phyloP scores from a whole-genome alignment of 331 rosid species.

The Malus hybrid region DNA sequence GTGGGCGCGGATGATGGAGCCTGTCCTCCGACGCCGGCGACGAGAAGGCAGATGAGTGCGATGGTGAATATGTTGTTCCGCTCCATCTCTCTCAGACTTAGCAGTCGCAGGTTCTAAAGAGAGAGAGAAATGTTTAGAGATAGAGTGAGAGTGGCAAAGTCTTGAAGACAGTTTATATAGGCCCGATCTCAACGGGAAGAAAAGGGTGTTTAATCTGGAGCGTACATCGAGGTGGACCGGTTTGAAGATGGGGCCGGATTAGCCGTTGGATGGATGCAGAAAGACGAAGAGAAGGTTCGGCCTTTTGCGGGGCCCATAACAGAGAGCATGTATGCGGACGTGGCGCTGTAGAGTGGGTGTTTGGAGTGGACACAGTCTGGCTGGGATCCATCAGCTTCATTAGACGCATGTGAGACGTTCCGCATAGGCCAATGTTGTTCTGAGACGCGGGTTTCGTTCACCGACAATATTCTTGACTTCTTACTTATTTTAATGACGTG shows the following conservation, averaged over 20 bases:
- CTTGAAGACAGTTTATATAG: conserved; percentile 20
- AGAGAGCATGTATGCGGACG: not conserved
- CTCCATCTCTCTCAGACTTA: conserved; percentile 41
- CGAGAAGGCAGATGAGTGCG: conserved; percentile 61
- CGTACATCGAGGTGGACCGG: conserved; percentile 12
- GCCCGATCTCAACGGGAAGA: conserved; percentile 13
- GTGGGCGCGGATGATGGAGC: conserved; percentile 65
- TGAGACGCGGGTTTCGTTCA: too few species aligned
- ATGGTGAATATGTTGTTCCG: conserved; percentile 35
- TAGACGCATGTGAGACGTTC: conserved; percentile 29
- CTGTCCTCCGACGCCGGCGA: conserved; percentile 77
- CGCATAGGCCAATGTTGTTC: not conserved
- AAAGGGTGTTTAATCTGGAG: conserved; percentile 23
- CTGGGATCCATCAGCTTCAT: conserved; percentile 23
- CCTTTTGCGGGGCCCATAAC: not conserved
- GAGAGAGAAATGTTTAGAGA: not conserved
- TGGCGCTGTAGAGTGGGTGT: conserved; percentile 1
- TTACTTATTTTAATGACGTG: too few species aligned
- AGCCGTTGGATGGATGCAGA: conserved; percentile 53
- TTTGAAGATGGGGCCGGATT: conserved; percentile 33
- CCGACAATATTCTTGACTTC: too few species aligned
- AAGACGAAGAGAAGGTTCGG: conserved; percentile 25
- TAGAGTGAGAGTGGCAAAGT: not conserved
- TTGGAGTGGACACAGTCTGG: conserved; percentile 34
- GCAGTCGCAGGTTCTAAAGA: not conserved